Conservation (phyloP, 495 filamentous ascomycete genomes). For the Penicillium coffeae region DNA sequence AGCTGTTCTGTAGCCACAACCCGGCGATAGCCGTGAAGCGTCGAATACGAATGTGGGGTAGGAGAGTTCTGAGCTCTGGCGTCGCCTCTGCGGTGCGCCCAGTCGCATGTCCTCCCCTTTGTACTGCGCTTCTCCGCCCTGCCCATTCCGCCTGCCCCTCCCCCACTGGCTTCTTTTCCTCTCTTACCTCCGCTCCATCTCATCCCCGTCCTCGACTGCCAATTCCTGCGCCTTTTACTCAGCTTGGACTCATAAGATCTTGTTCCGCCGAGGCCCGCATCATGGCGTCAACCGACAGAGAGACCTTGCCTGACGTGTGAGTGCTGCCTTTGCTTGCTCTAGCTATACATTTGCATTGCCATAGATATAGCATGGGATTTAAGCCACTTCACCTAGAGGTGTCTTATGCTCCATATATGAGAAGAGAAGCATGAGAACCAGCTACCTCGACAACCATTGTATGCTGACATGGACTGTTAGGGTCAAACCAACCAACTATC, state of each 20-base stretch:
- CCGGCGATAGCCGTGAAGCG: slow-evolving; percentile 28
- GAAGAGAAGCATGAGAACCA: too few relatives aligned
- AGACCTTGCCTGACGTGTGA: slow-evolving; percentile 51
- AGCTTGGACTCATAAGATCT: slow-evolving; percentile 18
- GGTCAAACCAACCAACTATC: slow-evolving; percentile 82
- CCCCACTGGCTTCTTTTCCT: slow-evolving; percentile 21
- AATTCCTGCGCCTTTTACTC: slow-evolving; percentile 11
- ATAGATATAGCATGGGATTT: too few relatives aligned
- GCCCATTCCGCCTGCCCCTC: slow-evolving; percentile 17
- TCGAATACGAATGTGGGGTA: slow-evolving; percentile 36
- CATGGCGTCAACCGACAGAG: slow-evolving; percentile 48
- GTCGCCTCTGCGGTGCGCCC: slow-evolving; percentile 21
- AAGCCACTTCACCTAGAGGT: too few relatives aligned
- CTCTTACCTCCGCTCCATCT: slow-evolving; percentile 25
- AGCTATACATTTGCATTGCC: background rate
- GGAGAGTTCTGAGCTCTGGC: slow-evolving; percentile 33
- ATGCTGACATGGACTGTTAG: too few relatives aligned
- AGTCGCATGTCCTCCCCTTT: slow-evolving; percentile 2
- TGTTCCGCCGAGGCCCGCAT: slow-evolving; percentile 41
- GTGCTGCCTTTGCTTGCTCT: slow-evolving; percentile 10
- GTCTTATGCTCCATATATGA: too few relatives aligned
- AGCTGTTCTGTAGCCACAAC: background rate
- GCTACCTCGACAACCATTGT: too few relatives aligned
- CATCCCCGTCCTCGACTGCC: slow-evolving; percentile 19
- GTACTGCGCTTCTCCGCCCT: slow-evolving; percentile 6